Percentiles rank a stretch among this genome's conserved stretches.
phyloP scores from a whole-genome alignment of 371 early-diverging fungal species.

The Lichtheimia ornata region DNA sequence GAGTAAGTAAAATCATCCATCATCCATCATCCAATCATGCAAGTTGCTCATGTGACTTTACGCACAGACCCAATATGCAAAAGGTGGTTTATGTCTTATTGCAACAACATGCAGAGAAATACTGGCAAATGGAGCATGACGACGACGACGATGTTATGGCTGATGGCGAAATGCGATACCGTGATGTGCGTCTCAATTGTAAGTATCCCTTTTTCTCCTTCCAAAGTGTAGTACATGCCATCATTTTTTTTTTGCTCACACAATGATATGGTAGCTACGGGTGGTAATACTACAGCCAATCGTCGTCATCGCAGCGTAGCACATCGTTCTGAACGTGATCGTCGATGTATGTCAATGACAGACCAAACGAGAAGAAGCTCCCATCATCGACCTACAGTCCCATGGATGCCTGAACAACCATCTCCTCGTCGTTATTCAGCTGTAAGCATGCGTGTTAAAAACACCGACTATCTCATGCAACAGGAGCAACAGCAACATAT shows the following conservation, averaged over 20 bases:
- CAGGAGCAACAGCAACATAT: conserved; percentile 4
- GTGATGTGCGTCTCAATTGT: conserved; percentile 2
- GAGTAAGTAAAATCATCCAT: conserved; percentile 26
- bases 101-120: conserved; percentile 47
- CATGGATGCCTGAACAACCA: conserved; percentile 23
- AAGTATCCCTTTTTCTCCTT: background rate
- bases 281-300: conserved; percentile 5
- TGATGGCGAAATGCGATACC: conserved; percentile 20
- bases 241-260: too few species aligned
- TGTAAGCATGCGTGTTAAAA: conserved; percentile 13
- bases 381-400: conserved; percentile 5
- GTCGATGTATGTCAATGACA: conserved; percentile 39
- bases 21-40: background rate
- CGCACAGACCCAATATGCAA: conserved; percentile 50
- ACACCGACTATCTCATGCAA: background rate
- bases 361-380: conserved; percentile 24
- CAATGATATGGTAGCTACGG: too few species aligned
- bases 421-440: conserved; percentile 18
- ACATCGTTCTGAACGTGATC: conserved; percentile 31
- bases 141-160: conserved; percentile 30
- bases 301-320: conserved; percentile 37
- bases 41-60: conserved; percentile 1
- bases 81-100: conserved; percentile 53
- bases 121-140: conserved; percentile 51
- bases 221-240: background rate